phyloP scores from a whole-genome alignment of 2,329 filamentous ascomycete species.

The Diplocarpon rosae region DNA sequence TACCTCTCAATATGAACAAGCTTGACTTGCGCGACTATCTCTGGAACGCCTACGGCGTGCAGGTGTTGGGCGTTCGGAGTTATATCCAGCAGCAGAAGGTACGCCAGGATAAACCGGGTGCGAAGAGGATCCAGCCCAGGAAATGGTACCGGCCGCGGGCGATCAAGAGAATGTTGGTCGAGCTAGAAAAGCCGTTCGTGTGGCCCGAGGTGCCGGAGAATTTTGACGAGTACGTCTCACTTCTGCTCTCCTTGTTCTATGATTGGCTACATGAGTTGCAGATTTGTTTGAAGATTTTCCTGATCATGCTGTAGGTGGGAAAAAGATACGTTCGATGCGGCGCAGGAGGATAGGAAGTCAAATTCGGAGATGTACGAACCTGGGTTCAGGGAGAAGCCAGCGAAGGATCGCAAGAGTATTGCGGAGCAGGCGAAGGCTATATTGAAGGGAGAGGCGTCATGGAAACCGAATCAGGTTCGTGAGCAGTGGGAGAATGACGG shows the following conservation, averaged over 20 bases:
- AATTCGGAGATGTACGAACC: conserved; percentile 26
- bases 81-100: conserved; percentile 63
- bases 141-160: conserved; percentile 58
- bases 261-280: not conserved
- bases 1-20: conserved; percentile 89
- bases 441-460: conserved; percentile 47
- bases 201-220: conserved; percentile 66
- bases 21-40: conserved; percentile 95
- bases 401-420: conserved; percentile 33
- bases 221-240: conserved; percentile 39
- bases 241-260: conserved; percentile 2
- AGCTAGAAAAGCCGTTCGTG: conserved; percentile 77
- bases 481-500: conserved; percentile 32
- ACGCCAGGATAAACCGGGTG: conserved; percentile 36
- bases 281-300: not conserved
- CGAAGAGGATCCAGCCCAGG: conserved; percentile 34
- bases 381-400: conserved; percentile 22
- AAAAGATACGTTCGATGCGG: conserved; percentile 44
- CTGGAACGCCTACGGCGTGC: conserved; percentile 71
- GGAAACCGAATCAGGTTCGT: conserved; percentile 34
- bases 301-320: conserved; percentile 41
- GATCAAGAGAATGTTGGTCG: conserved; percentile 89
- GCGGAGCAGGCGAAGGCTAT: conserved; percentile 52
- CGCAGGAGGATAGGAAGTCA: conserved; percentile 36
- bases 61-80: conserved; percentile 62